Evolutionary conservation across 495 filamentous ascomycete species (phyloP), one percentile per base, ranked within the genome.

Genomic region (Penicillium subrubescens): DNA sequence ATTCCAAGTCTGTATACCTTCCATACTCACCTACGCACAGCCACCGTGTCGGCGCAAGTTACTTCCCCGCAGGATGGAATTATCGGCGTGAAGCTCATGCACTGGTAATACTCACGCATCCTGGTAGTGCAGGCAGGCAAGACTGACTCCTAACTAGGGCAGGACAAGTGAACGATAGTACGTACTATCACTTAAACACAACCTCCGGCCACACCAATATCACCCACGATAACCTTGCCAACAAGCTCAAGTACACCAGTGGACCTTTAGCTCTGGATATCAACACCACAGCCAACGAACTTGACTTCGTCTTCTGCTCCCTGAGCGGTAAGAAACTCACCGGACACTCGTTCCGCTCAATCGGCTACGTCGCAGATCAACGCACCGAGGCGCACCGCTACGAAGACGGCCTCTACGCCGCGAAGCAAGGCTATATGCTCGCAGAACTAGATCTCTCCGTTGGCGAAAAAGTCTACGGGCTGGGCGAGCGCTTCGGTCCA

Each of bases 401-500:
- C 81, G 77, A 79, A 77, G 76, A 83, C 74, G 60, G 83, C 46
- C 61, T 87, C 80, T 74, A 88, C 83, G 81, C 78, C 72, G 63
- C 80, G 79, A 67, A 79, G 73, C 75, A 82, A 78, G 71, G 88
- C 35, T 84, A 88, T 68, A 86, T 89, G 66, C 86, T 89, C 62
- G 85, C 84, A 3, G 86, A 83, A 55, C 84, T 87, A 2, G 86
- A 87, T 35, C 78, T 91, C 0, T 77, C 81, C 2, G 87, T 91
- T 5, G 86, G 88, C 21, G 90, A 92, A 73, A 83, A 85, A 3
- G 77, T 92, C 11, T 88, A 89, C 72, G 88, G 89, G 0, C 83
- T 91, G 0, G 89, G 89, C 2, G 88, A 91, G 70, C 80, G 89
- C 17, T 92, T 92, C 63, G 89, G 89, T 0, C 82, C 86, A 1